Conservation (phyloP, 169 alveolate genomes). For the Neospora caninum region DNA sequence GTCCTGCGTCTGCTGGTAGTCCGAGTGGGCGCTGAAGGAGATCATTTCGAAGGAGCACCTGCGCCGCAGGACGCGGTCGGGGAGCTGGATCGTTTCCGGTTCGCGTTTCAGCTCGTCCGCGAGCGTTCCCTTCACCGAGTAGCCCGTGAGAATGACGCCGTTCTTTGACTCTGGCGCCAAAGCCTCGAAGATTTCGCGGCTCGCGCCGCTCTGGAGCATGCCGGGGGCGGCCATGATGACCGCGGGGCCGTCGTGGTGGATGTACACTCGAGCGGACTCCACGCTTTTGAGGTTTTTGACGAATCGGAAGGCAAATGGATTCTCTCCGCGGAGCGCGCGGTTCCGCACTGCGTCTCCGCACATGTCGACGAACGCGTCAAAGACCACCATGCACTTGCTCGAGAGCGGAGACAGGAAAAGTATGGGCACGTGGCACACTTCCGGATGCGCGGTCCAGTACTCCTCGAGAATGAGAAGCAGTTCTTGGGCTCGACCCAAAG, state of each 20-base stretch:
- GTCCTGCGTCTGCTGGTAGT: slow-evolving; percentile 82
- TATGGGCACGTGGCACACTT: slow-evolving; percentile 92
- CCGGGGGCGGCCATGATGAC: slow-evolving; percentile 99
- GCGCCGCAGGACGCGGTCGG: slow-evolving; percentile 66
- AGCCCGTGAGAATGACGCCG: slow-evolving; percentile 97
- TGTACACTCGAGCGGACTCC: slow-evolving; percentile 58
- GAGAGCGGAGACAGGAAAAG: slow-evolving; percentile 96
- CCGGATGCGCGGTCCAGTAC: slow-evolving; percentile 93
- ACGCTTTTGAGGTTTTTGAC: slow-evolving; percentile 39
- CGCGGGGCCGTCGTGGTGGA: slow-evolving; percentile 85
- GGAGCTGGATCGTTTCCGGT: slow-evolving; percentile 88
- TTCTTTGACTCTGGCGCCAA: slow-evolving; percentile 95
- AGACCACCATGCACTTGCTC: slow-evolving; percentile 92
- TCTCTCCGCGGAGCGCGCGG: slow-evolving; percentile 76
- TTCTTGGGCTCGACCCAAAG: slow-evolving; percentile 99
- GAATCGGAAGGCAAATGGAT: slow-evolving; percentile 88
- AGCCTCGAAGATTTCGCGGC: slow-evolving; percentile 93
- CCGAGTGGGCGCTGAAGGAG: slow-evolving; percentile 95
- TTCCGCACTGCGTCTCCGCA: slow-evolving; percentile 93
- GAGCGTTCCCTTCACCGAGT: slow-evolving; percentile 96
- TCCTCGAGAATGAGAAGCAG: slow-evolving; percentile 95
- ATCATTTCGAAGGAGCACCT: slow-evolving; percentile 82
- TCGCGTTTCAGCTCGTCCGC: slow-evolving; percentile 95
- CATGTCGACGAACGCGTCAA: slow-evolving; percentile 94
- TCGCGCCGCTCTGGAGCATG: slow-evolving; percentile 97